Evolutionary conservation across 2,329 filamentous ascomycete genomes (phyloP), one percentile per base, ranked within the genome.

Genomic region (Alternaria sp.): DNA sequence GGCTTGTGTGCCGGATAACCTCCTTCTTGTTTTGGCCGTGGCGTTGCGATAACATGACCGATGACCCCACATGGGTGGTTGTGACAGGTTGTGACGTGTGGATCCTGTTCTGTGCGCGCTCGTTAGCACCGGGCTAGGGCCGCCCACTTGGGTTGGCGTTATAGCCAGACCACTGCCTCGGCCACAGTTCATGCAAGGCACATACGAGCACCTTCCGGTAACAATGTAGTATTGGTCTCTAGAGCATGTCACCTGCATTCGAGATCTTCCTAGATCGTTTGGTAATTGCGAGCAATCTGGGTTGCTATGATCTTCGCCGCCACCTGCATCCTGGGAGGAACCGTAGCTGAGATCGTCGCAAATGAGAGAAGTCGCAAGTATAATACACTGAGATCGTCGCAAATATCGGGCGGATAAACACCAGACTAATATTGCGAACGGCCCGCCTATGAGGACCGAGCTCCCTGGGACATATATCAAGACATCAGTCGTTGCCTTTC

Each of bases 11-110:
- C n/a, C 23, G 21, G 53, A 51, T 45, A 59, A 57, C 28, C 61
- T 64, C 64, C 64, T 66, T 62, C 64, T 50, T 64, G 25, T 52
- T 59, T 45, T 13, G 50, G 57, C n/a, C 5, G 21, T 58, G 56
- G 64, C 36, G 32, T 43, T 61, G 45, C 49, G 57, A 66, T 61
- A 66, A 66, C 61, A 52, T 45, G 19, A 23, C 44, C 32, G 23
- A 45, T 26, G 7, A 25, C 23, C 17, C 51, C 51, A 56, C 58
- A 9, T 43, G 30, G 3, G 12, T 11, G 10, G 43, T n/a, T 50
- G 17, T 56, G 51, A 45, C 50, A 50, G 45, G 58, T n/a, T 50
- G 23, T 56, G 51, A 45, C 50, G 43, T 32, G 58, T 25, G n/a
- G 45, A 19, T 43, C n/a, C 4, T 2, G n/a, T 23, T 43, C n/a